Conservation (phyloP, 2,329 filamentous ascomycete species). For the Lecanoromycetidae sp. region DNA sequence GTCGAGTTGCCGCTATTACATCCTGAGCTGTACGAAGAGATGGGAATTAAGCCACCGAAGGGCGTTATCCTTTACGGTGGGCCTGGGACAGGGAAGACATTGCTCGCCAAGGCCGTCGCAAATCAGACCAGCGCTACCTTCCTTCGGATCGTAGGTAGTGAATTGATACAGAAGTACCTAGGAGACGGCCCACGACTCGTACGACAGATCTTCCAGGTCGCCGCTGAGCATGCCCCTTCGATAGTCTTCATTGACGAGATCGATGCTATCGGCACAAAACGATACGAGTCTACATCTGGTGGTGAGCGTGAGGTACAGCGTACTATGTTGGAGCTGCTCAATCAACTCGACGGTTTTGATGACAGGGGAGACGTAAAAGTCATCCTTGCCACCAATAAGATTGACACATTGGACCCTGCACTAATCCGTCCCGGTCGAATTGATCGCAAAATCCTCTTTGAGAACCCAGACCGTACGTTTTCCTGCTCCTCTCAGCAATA, state of each 20-base stretch:
- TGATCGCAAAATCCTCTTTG: conserved; percentile 85
- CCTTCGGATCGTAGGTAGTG: conserved; percentile 89
- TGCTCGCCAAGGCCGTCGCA: conserved; percentile 91
- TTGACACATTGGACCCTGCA: conserved; percentile 90
- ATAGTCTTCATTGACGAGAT: conserved; percentile 99
- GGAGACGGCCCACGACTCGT: conserved; percentile 91
- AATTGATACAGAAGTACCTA: conserved; percentile 97
- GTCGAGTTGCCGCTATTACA: conserved; percentile 91
- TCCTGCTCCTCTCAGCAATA: neutral
- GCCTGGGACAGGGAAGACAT: conserved; percentile 90
- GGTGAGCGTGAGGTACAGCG: conserved; percentile 95
- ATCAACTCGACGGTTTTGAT: conserved; percentile 97
- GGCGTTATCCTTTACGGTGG: conserved; percentile 98
- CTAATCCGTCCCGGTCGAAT: conserved; percentile 95
- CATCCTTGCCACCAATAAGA: conserved; percentile 99
- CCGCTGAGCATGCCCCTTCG: conserved; percentile 87
- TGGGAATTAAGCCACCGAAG: conserved; percentile 99
- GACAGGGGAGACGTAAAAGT: conserved; percentile 98
- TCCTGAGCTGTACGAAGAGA: conserved; percentile 96
- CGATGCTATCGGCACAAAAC: conserved; percentile 96
- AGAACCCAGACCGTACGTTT: conserved; percentile 55
- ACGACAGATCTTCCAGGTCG: conserved; percentile 80
- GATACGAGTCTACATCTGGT: conserved; percentile 93
- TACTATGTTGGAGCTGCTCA: conserved; percentile 95
- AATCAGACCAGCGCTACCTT: conserved; percentile 99